phyloP scores from a whole-genome alignment of 2,329 filamentous ascomycete species.

The Scorias spongiosa region DNA sequence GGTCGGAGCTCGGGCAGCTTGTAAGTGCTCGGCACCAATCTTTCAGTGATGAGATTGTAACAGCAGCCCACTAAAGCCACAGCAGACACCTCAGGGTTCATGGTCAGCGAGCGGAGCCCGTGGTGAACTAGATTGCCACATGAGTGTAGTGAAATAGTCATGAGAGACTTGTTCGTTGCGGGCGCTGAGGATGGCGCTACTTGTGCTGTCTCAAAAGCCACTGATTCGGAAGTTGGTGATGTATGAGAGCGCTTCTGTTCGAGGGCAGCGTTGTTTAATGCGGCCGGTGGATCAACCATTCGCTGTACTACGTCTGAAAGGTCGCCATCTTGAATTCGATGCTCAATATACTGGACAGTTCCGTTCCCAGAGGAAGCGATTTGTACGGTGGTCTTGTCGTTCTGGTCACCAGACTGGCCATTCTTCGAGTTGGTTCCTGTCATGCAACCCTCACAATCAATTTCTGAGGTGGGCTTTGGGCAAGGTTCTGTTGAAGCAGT shows the following conservation, averaged over 20 bases:
- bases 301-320: conserved; percentile 51
- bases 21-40: conserved; percentile 71
- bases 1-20: conserved; percentile 68
- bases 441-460: background rate
- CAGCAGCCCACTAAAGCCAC: conserved; percentile 95
- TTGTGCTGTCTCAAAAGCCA: background rate
- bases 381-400: conserved; percentile 3
- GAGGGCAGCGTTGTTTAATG: conserved; percentile 5
- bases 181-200: conserved; percentile 1
- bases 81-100: conserved; percentile 74
- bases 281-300: conserved; percentile 29
- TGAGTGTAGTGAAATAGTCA: conserved; percentile 91
- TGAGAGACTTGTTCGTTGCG: conserved; percentile 32
- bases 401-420: conserved; percentile 2
- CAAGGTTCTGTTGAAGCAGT: background rate
- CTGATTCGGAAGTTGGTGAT: conserved; percentile 8
- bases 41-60: conserved; percentile 91
- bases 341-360: conserved; percentile 63
- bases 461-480: background rate
- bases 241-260: conserved; percentile 3
- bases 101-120: conserved; percentile 67
- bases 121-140: conserved; percentile 97
- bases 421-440: background rate
- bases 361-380: conserved; percentile 46
- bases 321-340: conserved; percentile 58